Base-by-base conservation (phyloP, 2,329 filamentous ascomycete species). In the Penicillium sp. region DNA sequence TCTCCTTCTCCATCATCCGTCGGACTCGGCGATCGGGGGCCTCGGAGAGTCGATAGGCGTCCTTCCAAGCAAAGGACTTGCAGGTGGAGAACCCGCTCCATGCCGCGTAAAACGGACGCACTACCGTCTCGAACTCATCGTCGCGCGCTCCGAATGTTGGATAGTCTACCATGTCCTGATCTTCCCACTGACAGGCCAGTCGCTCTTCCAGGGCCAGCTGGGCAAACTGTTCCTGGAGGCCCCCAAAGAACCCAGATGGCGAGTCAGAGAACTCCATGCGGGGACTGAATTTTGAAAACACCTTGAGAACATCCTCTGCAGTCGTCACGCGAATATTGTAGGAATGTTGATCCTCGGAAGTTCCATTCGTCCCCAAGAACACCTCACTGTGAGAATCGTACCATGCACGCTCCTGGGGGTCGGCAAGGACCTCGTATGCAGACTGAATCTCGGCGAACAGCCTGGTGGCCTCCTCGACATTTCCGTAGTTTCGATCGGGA, bases 361-460 rank as follows among this genome's bases (percentile, higher is more conserved):
- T 69, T 46, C 75, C 85, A 58, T 85, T 82, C 40, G 88, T 89
- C 33, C 85, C 84, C 62, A 98, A 79, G 61, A 98, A 96, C 52
- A 90, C 87, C 66, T 92, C 88, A 60, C 92, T 89, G 73, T 99
- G 95, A 2, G 92, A 92, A 77, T 99, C 94, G 78, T 99, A 99
- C 95, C 95, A 99, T 35, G 93, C 89, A 67, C 95, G 87, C 75
- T 99, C 95, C 73, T 99, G 94, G 11, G 92, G 88, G 74, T 99
- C 95, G 1, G 93, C 96, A 1, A 99, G 85, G n/a, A 99, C 87
- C 75, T 98, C 92, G 74, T 99, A 96, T 49, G 95, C 95, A 37
- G 92, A 85, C 75, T 97, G 94, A 31, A 98, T 84, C 72, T 97
- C 92, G 51, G 95, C 92, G 73, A 99, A 99, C 54, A 88, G 87